These are phyloP conservation scores for Pseudocercospora macadamiae DNA, from an alignment of 2,329 filamentous ascomycete genomes.

Conservation along the genomic window DNA sequence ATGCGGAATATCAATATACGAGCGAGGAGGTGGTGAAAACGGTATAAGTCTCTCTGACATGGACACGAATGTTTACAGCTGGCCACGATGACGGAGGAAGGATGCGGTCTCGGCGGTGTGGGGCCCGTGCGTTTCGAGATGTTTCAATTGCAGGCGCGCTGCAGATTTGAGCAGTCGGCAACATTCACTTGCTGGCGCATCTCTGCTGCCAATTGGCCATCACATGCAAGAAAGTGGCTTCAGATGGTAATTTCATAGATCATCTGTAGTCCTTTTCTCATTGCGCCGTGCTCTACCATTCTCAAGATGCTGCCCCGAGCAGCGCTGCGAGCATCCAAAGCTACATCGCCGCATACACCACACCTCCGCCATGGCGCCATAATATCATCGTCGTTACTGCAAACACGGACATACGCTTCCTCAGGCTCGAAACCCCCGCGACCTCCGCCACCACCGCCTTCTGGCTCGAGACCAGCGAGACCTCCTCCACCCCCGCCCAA, in stretches of 20 bases:
- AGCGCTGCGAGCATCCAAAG: conserved; percentile 28
- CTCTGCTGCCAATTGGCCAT: background rate
- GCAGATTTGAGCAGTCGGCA: background rate
- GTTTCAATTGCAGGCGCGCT: background rate
- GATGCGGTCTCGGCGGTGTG: conserved; percentile 2
- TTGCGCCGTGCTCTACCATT: background rate
- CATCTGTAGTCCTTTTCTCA: background rate
- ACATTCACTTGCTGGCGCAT: background rate
- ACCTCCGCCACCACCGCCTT: conserved; percentile 19
- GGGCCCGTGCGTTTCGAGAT: conserved; percentile 2
- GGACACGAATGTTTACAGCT: background rate
- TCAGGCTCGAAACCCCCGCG: conserved; percentile 23
- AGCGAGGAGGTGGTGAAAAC: background rate
- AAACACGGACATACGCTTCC: conserved; percentile 30
- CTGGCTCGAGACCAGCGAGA: conserved; percentile 18
- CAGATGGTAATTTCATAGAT: background rate
- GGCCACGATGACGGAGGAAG: too few relatives aligned
- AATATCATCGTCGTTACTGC: conserved; percentile 27
- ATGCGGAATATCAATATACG: background rate
- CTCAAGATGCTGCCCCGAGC: conserved; percentile 38
- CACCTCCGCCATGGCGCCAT: conserved; percentile 25
- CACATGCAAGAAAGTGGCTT: background rate
- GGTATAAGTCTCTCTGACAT: background rate
- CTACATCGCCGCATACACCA: conserved; percentile 17
- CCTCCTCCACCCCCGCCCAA: conserved; percentile 25